Evolutionary conservation across 2,329 filamentous ascomycete species (phyloP).

Genomic region (Didymella pomorum): DNA sequence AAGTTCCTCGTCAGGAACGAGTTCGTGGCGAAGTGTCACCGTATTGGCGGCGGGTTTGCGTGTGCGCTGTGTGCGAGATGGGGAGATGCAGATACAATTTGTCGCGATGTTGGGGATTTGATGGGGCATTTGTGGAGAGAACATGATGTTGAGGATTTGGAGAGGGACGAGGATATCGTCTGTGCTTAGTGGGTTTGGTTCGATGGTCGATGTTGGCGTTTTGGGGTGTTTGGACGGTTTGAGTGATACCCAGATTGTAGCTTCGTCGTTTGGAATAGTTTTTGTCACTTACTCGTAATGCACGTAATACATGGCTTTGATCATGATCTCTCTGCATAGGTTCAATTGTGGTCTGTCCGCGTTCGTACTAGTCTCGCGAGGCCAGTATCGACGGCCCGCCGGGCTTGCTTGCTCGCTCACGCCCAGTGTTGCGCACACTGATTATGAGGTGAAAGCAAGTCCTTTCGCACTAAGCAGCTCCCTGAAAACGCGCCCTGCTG

Average conservation of each 20-base stretch:
- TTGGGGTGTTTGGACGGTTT: not conserved
- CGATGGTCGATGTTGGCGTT: not conserved
- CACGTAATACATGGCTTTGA: too few relatives aligned
- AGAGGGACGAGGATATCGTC: constrained; percentile 38
- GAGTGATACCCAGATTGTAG: constrained; percentile 4
- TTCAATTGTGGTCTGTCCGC: too few relatives aligned
- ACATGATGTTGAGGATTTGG: constrained; percentile 39
- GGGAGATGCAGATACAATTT: constrained; percentile 40
- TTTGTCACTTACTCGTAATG: too few relatives aligned
- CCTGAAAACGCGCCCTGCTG: not conserved
- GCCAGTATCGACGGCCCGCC: not conserved
- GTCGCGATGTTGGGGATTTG: constrained; percentile 32
- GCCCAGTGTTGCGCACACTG: not conserved
- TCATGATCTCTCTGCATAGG: too few relatives aligned
- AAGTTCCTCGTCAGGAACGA: constrained; percentile 39
- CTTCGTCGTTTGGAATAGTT: not conserved
- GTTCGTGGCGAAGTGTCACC: constrained; percentile 46
- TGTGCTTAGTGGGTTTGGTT: not conserved
- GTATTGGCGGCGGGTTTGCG: constrained; percentile 39
- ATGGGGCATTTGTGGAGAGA: constrained; percentile 48
- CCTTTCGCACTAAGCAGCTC: not conserved
- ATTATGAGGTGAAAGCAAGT: not conserved
- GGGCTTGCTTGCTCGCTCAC: not conserved
- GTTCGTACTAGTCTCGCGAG: too few relatives aligned
- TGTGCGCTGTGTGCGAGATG: constrained; percentile 41